phyloP scores from a whole-genome alignment of 352 stramenopile genomes.

The Elongisporangium prolatum region DNA sequence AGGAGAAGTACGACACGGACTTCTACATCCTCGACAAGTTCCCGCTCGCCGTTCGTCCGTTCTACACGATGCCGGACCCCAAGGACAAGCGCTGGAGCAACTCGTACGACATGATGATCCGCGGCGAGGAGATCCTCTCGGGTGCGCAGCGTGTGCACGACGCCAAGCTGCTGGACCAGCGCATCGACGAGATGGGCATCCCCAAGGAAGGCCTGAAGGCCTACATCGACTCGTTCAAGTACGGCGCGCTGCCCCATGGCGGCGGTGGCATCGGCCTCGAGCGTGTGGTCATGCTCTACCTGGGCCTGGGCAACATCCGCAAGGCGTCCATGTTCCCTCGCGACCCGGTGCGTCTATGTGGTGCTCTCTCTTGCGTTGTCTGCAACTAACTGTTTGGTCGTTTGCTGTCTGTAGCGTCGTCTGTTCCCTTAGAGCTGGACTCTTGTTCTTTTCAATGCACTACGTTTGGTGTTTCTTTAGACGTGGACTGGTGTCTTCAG shows the following conservation, averaged over 20 bases:
- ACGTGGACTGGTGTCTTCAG: not conserved
- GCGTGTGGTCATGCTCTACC: slow-evolving; percentile 99
- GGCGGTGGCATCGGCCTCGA: slow-evolving; percentile 98
- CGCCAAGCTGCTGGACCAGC: slow-evolving; percentile 90
- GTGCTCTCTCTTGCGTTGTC: not conserved
- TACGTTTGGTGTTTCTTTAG: not conserved
- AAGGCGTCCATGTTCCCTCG: slow-evolving; percentile 99
- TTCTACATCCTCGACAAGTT: slow-evolving; percentile 99
- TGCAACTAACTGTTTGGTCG: slow-evolving; percentile 5
- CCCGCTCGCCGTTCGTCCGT: slow-evolving; percentile 96
- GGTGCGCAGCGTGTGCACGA: slow-evolving; percentile 99
- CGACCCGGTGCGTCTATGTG: slow-evolving; percentile 77
- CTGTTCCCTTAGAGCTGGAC: slow-evolving; percentile 51
- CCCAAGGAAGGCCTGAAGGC: slow-evolving; percentile 89
- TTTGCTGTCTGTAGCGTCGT: slow-evolving; percentile 28
- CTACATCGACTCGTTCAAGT: slow-evolving; percentile 99
- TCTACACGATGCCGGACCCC: slow-evolving; percentile 99
- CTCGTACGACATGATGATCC: slow-evolving; percentile 99
- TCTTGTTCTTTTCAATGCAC: not conserved
- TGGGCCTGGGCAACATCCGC: slow-evolving; percentile 98
- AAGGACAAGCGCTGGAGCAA: slow-evolving; percentile 94
- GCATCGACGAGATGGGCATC: slow-evolving; percentile 83
- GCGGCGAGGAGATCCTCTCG: slow-evolving; percentile 99
- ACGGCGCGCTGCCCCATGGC: slow-evolving; percentile 97
- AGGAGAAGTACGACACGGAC: slow-evolving; percentile 98